Evolutionary conservation across 192 early-diverging fungal species (phyloP).

Genomic region (Glomus cerebriforme): DNA sequence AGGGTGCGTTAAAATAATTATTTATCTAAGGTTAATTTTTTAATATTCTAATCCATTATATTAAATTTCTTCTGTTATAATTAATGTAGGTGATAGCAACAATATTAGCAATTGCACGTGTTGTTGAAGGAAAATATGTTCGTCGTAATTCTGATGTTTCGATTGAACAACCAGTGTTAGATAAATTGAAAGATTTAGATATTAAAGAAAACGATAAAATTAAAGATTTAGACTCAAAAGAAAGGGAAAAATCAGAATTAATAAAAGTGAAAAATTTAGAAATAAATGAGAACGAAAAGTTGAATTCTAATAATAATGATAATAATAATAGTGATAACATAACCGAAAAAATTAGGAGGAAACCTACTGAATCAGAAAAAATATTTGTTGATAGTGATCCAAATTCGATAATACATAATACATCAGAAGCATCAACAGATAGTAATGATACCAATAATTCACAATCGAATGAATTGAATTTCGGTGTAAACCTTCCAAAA

Average conservation of each 20-base stretch:
- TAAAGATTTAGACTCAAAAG: not conserved
- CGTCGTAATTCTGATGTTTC: conserved; percentile 1
- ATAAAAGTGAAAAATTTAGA: not conserved
- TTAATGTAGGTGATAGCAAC: conserved; percentile 68
- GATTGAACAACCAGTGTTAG: not conserved
- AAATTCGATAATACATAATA: not conserved
- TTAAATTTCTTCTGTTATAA: not conserved
- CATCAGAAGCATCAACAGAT: not conserved
- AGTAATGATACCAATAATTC: not conserved
- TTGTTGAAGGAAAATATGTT: conserved; percentile 46
- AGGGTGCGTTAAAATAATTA: conserved; percentile 41
- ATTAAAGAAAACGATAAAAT: not conserved
- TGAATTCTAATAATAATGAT: not conserved
- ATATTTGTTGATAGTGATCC: not conserved
- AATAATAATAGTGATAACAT: not conserved
- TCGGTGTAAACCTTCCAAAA: not conserved
- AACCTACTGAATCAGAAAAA: not conserved
- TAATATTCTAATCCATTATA: not conserved
- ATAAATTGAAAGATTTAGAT: not conserved
- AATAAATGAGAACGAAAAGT: not conserved
- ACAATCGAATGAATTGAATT: not conserved
- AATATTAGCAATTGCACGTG: conserved; percentile 67
- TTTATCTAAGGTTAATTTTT: not conserved
- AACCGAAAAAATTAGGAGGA: not conserved
- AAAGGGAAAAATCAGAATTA: not conserved